phyloP scores from a whole-genome alignment of 352 stramenopile genomes.

The Pythium guiyangense region DNA sequence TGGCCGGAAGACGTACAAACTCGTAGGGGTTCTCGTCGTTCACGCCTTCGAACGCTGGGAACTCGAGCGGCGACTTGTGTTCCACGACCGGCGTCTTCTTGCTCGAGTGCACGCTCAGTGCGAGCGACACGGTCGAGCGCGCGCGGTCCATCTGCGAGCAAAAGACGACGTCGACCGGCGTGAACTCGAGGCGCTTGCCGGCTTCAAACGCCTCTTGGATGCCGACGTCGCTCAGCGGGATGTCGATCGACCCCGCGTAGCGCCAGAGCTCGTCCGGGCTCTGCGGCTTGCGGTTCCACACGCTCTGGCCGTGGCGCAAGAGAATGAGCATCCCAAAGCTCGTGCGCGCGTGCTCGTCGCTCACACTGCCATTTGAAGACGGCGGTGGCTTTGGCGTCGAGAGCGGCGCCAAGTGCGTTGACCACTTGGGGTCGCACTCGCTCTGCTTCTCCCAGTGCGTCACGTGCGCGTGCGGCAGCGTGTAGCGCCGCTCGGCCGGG shows the following conservation, averaged over 20 bases:
- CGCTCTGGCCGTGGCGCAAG: conserved; percentile 78
- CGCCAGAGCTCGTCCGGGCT: conserved; percentile 68
- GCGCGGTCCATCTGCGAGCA: conserved; percentile 85
- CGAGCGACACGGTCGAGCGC: conserved; percentile 68
- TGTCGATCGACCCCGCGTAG: conserved; percentile 81
- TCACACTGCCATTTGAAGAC: neutral
- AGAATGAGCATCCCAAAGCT: conserved; percentile 79
- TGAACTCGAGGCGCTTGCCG: conserved; percentile 67
- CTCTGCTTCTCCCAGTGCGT: conserved; percentile 61
- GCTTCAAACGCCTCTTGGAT: conserved; percentile 83
- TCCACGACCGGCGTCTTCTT: conserved; percentile 80
- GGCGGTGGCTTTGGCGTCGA: neutral
- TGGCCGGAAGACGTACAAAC: conserved; percentile 41
- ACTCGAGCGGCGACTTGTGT: conserved; percentile 66
- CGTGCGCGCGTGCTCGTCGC: conserved; percentile 25
- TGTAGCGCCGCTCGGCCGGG: conserved; percentile 55
- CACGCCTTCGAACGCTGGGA: conserved; percentile 60
- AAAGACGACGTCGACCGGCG: conserved; percentile 80
- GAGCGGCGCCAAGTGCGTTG: conserved; percentile 34
- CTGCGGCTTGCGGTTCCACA: conserved; percentile 84
- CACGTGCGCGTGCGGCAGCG: conserved; percentile 67
- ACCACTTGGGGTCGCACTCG: conserved; percentile 58
- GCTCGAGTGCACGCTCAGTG: conserved; percentile 75
- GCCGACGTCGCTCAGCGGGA: conserved; percentile 74
- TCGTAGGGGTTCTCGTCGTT: conserved; percentile 76